Base-by-base conservation (phyloP, 495 filamentous ascomycete genomes). In the Neurospora discreta region DNA sequence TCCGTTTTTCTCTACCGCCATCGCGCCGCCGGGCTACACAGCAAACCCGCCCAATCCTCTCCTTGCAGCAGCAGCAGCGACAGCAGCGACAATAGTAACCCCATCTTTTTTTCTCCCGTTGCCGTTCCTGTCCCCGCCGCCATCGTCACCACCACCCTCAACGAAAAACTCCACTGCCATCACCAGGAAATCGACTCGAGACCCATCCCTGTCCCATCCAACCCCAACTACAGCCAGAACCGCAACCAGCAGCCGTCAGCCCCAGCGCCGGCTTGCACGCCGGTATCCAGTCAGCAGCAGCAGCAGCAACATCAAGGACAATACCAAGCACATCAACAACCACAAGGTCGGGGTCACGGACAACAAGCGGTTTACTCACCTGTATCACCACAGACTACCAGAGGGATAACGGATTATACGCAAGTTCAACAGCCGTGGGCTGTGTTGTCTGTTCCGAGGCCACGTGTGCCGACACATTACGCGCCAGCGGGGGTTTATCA, bases 1-100 rank as follows among this genome's bases (percentile, higher is more conserved):
- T 75, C 79, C 71, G 73, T 85, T 16, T 73, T 75, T 40, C 73
- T 85, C 7, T 79, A 85, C 73, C 81, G 82, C n/a, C 84, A 85
- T 73, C 81, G 84, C 70, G 75, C 74, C 30, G 82, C 80, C 1
- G 83, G 83, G 18, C 77, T 82, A 11, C 81, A 79, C 71, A 78
- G 75, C 71, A 78, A 75, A 74, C 80, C 84, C n/a, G 40, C 72
- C 40, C 68, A 70, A 23, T 26, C 68, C 65, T 18, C 42, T 5
- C 42, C 70, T 11, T 69, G 26, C 33, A 36, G 33, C 5, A 33
- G 2, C 30, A 33, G 30, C 41, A 20, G n/a, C 30, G 5, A 16
- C 26, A 73, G 52, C 43, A 58, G 20, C 20, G 20, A 23, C 23
- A 15, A 26, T 10, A 58, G 46, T 7, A 58, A 58, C 5, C 15